Conservation (phyloP, 2,329 filamentous ascomycete species). For the Phialophora tarda region DNA sequence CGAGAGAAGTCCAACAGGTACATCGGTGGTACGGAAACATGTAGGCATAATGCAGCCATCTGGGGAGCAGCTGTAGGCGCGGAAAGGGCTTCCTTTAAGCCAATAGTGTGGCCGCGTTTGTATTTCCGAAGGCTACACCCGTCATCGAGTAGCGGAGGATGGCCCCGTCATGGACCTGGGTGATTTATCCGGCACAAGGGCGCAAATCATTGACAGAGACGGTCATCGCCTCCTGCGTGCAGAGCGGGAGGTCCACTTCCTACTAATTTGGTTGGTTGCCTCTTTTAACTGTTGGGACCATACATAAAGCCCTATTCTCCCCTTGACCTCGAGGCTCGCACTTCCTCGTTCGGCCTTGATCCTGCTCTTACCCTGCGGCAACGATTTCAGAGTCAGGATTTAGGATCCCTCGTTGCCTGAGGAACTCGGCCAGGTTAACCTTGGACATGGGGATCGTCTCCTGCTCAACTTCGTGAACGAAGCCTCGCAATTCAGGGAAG, state of each 20-base stretch:
- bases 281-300: not conserved
- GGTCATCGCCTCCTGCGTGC: not conserved
- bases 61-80: too few species aligned
- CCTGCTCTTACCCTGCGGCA: not conserved
- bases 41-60: too few species aligned
- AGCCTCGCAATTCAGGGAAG: constrained; percentile 24
- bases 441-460: constrained; percentile 20
- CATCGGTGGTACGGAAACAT: not conserved
- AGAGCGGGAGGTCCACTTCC: not conserved
- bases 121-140: not conserved
- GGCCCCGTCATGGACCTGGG: not conserved
- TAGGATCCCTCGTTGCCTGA: not conserved
- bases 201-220: not conserved
- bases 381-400: constrained; percentile 1
- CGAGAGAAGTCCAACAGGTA: not conserved
- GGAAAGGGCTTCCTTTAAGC: not conserved
- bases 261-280: not conserved
- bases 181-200: not conserved
- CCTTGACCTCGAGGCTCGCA: not conserved
- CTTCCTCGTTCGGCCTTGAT: not conserved
- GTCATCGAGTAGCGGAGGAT: not conserved
- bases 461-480: constrained; percentile 11
- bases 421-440: constrained; percentile 15
- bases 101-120: not conserved
- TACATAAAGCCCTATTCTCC: not conserved